Percentiles rank a stretch among this genome's conserved stretches.
Conservation (phyloP, 164 flowering plant genomes). For the Aristolochia californica region DNA sequence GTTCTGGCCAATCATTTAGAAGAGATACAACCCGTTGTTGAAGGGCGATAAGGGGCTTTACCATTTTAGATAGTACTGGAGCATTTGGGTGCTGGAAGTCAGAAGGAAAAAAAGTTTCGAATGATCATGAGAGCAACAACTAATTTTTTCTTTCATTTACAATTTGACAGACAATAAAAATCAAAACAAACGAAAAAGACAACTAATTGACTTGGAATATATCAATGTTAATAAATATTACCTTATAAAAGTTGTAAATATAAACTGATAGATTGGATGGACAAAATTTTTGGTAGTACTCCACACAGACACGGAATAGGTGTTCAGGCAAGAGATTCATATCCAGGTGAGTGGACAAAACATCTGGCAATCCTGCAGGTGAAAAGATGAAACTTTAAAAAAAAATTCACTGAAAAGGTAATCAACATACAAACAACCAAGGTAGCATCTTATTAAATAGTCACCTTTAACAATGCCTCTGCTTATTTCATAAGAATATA, state of each 20-base stretch:
- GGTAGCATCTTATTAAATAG: not conserved
- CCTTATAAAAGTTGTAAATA: slow-evolving; percentile 74
- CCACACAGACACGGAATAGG: slow-evolving; percentile 52
- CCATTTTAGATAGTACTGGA: slow-evolving; percentile 50
- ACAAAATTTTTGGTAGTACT: slow-evolving; percentile 35
- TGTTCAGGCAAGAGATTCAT: slow-evolving; percentile 61
- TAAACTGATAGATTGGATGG: slow-evolving; percentile 14
- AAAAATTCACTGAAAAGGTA: not conserved
- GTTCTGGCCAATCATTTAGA: slow-evolving; percentile 62
- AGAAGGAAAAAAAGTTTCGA: not conserved
- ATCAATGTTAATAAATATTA: slow-evolving; percentile 5
- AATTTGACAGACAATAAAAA: not conserved
- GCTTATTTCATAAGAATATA: slow-evolving; percentile 55
- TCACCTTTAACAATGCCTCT: slow-evolving; percentile 42
- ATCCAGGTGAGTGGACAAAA: slow-evolving; percentile 44
- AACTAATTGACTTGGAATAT: not conserved
- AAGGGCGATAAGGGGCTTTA: slow-evolving; percentile 39
- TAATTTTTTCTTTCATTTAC: too few relatives aligned
- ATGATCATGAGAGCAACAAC: not conserved
- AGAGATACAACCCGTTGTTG: slow-evolving; percentile 26
- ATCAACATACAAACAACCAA: not conserved
- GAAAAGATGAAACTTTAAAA: slow-evolving; percentile 6
- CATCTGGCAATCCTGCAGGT: slow-evolving; percentile 39
- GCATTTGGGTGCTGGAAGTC: slow-evolving; percentile 61
- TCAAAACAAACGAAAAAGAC: not conserved